Percentiles rank a stretch among this genome's conserved stretches.
Evolutionary conservation across 768 basidiomycete genomes (phyloP).

Genomic region (Asterophora parasitica): DNA sequence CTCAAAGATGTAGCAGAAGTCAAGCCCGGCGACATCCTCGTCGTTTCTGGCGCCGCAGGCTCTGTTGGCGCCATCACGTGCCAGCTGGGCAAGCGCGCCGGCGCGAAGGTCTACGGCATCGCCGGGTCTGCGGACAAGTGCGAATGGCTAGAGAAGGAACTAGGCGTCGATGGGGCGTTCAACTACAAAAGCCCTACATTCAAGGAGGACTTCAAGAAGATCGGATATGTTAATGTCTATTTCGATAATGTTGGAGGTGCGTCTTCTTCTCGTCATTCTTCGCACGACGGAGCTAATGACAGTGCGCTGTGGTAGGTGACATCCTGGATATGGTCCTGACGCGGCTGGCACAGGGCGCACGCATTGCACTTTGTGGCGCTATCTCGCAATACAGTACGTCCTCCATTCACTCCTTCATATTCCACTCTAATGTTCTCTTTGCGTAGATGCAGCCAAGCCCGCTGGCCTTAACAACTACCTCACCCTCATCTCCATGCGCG

Average conservation of each 20-base stretch:
- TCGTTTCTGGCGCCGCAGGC: slow-evolving; percentile 89
- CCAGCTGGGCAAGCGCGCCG: slow-evolving; percentile 75
- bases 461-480: slow-evolving; percentile 64
- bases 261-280: slow-evolving; percentile 1
- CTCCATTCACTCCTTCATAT: neutral
- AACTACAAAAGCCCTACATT: slow-evolving; percentile 85
- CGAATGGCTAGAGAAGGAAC: slow-evolving; percentile 75
- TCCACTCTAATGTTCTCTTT: neutral
- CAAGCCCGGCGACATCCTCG: slow-evolving; percentile 79
- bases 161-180: slow-evolving; percentile 78
- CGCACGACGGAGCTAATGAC: too few relatives aligned
- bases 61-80: slow-evolving; percentile 82
- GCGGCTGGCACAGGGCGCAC: slow-evolving; percentile 69
- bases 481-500: slow-evolving; percentile 71
- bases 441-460: slow-evolving; percentile 51
- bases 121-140: slow-evolving; percentile 85
- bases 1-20: slow-evolving; percentile 75
- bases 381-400: slow-evolving; percentile 81
- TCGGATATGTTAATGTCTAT: slow-evolving; percentile 78
- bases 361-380: slow-evolving; percentile 80
- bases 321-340: slow-evolving; percentile 76
- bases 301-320: slow-evolving; percentile 46
- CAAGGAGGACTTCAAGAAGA: slow-evolving; percentile 63
- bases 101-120: slow-evolving; percentile 83
- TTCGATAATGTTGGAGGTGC: slow-evolving; percentile 78